Base-by-base conservation (phyloP, 2,329 filamentous ascomycete species). In the Botrytis hyacinthi region DNA sequence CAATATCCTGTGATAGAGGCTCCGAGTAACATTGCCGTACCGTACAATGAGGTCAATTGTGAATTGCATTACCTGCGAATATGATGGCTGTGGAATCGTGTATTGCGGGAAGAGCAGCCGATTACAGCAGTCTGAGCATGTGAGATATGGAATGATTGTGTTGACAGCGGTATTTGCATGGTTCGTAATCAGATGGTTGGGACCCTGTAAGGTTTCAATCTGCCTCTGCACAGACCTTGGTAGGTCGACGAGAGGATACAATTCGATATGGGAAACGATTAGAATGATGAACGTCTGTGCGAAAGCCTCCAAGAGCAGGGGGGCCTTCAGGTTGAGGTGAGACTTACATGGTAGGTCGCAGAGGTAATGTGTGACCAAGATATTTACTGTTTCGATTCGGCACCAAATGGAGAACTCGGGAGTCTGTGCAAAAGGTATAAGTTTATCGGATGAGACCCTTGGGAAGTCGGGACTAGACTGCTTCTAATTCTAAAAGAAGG, bases 151-250 rank as follows among this genome's bases (percentile, higher is more conserved):
- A 16, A 18, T 29, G 20, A 16, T n/a, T 20, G 20, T 54, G 65
- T 12, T 67, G 44, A 67, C 48, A 26, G 46, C 16, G 22, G n/a
- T 37, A 51, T 51, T 63, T 66, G 26, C 32, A 29, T 68, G 65
- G 35, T 54, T 67, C 46, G 66, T 20, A 68, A 68, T 54, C 22
- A 32, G 44, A 67, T 46, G 61, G 40, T 22, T 65, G 26, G 61
- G 29, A 2, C n/a, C 8, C 35, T 51, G 29, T 32, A 20, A 35
- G 48, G 26, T 32, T 57, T 42, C 48, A 26, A 68, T 32, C 35
- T 57, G 48, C 66, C 18, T 57, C 35, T n/a, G 66, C 66, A 68
- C 66, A 57, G 66, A 68, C 66, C 66, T 68, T 42, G 66, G 29
- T n/a, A 57, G 42, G 35, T 68, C 37, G 26, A 57, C 26, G 48